Evolutionary conservation across 192 early-diverging fungal genomes (phyloP).

Genomic region (Paraglomus occultum): DNA sequence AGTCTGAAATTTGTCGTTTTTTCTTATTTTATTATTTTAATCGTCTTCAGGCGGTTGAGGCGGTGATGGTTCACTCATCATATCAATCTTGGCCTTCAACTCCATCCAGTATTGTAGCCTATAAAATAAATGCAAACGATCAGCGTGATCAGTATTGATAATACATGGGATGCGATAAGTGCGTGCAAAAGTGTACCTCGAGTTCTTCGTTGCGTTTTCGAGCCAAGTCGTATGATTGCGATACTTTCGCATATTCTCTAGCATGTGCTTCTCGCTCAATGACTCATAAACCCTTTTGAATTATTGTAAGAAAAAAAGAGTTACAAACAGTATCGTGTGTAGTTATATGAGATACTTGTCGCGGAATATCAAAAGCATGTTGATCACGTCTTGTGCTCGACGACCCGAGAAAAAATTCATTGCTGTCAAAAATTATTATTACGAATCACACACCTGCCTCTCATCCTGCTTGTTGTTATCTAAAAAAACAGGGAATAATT

Average conservation of each 20-base stretch:
- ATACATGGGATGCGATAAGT: too few species aligned
- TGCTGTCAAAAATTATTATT: not conserved
- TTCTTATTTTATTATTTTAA: too few species aligned
- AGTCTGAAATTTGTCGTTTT: not conserved
- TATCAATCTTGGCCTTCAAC: too few species aligned
- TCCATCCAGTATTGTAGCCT: too few species aligned
- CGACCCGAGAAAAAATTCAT: not conserved
- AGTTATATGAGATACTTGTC: not conserved
- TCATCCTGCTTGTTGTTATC: not conserved
- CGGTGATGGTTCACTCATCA: too few species aligned
- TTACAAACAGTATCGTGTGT: too few species aligned
- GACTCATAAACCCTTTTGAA: constrained; percentile 3
- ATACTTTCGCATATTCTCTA: constrained; percentile 5
- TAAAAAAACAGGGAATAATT: too few species aligned
- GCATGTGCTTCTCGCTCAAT: constrained; percentile 11
- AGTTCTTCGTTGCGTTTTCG: constrained; percentile 16
- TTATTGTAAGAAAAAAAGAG: too few species aligned
- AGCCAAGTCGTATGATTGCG: constrained; percentile 10
- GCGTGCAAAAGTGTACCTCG: not conserved
- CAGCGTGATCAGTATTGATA: too few species aligned
- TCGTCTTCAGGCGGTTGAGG: too few species aligned
- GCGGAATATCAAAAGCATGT: not conserved
- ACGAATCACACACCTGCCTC: not conserved
- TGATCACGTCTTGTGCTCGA: not conserved
- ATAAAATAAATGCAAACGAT: too few species aligned